Percentiles rank a stretch among this genome's conserved stretches.
Conservation (phyloP, 495 filamentous ascomycete species). For the Penicillium crystallinum region DNA sequence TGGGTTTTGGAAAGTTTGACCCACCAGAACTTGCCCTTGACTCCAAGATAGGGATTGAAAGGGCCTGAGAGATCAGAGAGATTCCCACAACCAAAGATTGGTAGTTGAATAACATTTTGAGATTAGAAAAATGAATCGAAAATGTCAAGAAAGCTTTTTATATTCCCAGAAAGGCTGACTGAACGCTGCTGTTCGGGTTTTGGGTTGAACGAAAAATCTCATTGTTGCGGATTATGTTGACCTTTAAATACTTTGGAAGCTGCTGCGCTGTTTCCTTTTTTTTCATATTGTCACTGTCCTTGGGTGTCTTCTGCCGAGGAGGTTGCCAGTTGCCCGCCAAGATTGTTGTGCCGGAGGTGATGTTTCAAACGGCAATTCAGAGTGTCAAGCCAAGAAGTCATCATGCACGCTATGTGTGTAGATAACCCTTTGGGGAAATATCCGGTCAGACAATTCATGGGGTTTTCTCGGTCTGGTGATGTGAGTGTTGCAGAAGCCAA, state of each 20-base stretch:
- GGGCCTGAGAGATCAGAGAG: conserved; percentile 10
- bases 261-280: not conserved
- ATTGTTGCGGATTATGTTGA: not conserved
- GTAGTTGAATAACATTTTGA: conserved; percentile 11
- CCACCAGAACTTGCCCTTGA: conserved; percentile 16
- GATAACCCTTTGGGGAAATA: not conserved
- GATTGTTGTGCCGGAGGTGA: not conserved
- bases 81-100: conserved; percentile 3
- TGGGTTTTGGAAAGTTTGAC: not conserved
- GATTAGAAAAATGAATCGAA: not conserved
- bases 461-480: not conserved
- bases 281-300: not conserved
- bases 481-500: not conserved
- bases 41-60: conserved; percentile 10
- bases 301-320: not conserved
- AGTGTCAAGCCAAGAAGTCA: not conserved
- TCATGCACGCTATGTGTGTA: not conserved
- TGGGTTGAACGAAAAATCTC: not conserved
- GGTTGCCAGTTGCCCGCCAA: not conserved
- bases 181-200: not conserved
- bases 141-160: not conserved
- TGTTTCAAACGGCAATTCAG: not conserved
- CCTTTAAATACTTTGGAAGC: not conserved
- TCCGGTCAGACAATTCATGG: not conserved
- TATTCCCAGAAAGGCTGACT: not conserved